Conservation (phyloP, 495 filamentous ascomycete species). For the Penicilliopsis zonata region DNA sequence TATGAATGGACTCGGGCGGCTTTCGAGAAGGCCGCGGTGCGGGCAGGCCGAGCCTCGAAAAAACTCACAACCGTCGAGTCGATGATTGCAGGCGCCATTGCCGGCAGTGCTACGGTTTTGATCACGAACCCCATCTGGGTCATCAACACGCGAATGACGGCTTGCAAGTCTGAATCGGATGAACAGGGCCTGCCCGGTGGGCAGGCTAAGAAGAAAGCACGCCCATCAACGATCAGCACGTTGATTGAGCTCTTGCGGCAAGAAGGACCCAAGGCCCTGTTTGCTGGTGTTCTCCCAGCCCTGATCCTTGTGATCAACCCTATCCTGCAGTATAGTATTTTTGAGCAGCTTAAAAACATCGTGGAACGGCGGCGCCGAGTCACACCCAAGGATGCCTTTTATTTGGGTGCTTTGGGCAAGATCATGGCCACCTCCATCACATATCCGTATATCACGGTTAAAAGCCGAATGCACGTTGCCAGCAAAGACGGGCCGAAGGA, state of each 20-base stretch:
- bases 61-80: constrained; percentile 82
- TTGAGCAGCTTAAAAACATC: constrained; percentile 86
- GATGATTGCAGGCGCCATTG: constrained; percentile 92
- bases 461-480: constrained; percentile 92
- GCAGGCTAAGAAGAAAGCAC: constrained; percentile 30
- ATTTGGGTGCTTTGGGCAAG: constrained; percentile 88
- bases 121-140: constrained; percentile 99
- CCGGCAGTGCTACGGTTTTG: constrained; percentile 85
- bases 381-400: constrained; percentile 77
- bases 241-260: constrained; percentile 61
- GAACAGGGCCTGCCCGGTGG: constrained; percentile 40
- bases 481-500: constrained; percentile 52
- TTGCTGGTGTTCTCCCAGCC: constrained; percentile 85
- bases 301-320: constrained; percentile 93
- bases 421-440: constrained; percentile 86
- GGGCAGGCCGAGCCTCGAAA: constrained; percentile 62
- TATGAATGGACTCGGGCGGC: constrained; percentile 93
- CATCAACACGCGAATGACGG: constrained; percentile 95
- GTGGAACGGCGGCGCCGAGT: constrained; percentile 55
- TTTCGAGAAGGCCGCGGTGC: constrained; percentile 71
- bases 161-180: constrained; percentile 51
- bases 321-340: constrained; percentile 96
- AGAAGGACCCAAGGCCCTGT: constrained; percentile 74
- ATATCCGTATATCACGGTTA: constrained; percentile 97
- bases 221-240: constrained; percentile 65